A percentile compares a stretch with the other conserved stretches of the same genome.
These are phyloP conservation scores for Melanogaster broomeanus DNA, from an alignment of 768 basidiomycete species.

Conservation along the genomic window DNA sequence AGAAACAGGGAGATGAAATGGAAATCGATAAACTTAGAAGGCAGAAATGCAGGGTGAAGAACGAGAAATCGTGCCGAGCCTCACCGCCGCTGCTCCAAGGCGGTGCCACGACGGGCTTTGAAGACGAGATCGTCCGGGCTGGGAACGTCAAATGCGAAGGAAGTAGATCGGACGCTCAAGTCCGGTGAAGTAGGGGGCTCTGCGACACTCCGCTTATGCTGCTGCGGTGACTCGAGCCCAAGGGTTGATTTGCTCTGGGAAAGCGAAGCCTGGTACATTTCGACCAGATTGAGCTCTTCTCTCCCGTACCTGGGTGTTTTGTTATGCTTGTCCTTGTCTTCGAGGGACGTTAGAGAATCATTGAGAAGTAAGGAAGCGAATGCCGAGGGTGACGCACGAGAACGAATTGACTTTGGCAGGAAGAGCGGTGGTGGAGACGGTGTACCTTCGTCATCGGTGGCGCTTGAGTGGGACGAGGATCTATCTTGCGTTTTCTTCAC, in stretches of 20 bases:
- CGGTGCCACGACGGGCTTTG: constrained; percentile 76
- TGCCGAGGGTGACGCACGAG: constrained; percentile 76
- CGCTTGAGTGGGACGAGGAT: constrained; percentile 32
- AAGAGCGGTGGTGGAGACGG: constrained; percentile 56
- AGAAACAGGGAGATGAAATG: constrained; percentile 16
- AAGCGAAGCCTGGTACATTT: constrained; percentile 29
- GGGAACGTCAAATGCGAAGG: constrained; percentile 75
- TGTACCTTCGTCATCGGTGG: constrained; percentile 41
- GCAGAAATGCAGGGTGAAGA: constrained; percentile 1
- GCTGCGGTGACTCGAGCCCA: constrained; percentile 10
- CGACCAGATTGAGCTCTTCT: constrained; percentile 30
- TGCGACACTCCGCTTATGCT: constrained; percentile 6
- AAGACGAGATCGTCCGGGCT: constrained; percentile 92
- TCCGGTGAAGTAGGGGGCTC: constrained; percentile 33
- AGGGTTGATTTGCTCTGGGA: constrained; percentile 33
- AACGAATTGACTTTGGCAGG: constrained; percentile 48
- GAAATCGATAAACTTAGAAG: constrained; percentile 11
- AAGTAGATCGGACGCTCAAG: constrained; percentile 33
- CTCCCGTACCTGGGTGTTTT: constrained; percentile 33
- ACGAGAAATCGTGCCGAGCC: background rate
- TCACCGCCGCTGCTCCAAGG: constrained; percentile 46
- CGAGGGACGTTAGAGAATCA: constrained; percentile 42
- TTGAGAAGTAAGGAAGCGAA: constrained; percentile 73
- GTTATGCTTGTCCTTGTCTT: constrained; percentile 39
- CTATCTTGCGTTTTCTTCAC: constrained; percentile 59